A percentile compares a stretch with the other conserved stretches of the same genome.
Conservation (phyloP, 2,329 filamentous ascomycete species). For the Apiospora phragmitis region DNA sequence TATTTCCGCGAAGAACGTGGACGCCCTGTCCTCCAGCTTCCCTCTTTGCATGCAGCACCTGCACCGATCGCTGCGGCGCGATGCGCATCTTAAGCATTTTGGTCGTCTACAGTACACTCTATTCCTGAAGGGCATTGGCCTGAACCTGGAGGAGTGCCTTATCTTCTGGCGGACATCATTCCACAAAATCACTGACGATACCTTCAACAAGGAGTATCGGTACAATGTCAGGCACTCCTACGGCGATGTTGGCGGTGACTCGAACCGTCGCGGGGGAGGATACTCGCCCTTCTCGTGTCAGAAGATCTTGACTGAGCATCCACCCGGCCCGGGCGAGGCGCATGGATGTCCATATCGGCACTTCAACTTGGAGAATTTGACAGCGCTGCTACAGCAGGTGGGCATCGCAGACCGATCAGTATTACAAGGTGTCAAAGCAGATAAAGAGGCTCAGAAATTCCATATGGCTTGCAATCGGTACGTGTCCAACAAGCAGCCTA, state of each 20-base stretch:
- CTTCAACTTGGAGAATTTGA: slow-evolving; percentile 85
- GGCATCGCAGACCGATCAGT: slow-evolving; percentile 79
- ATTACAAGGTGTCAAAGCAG: slow-evolving; percentile 79
- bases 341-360: slow-evolving; percentile 98
- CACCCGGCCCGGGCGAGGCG: slow-evolving; percentile 81
- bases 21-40: slow-evolving; percentile 78
- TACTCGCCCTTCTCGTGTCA: slow-evolving; percentile 94
- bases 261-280: slow-evolving; percentile 80
- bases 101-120: slow-evolving; percentile 92
- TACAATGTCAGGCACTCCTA: slow-evolving; percentile 97
- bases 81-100: slow-evolving; percentile 89
- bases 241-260: slow-evolving; percentile 91
- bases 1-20: slow-evolving; percentile 78
- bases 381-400: slow-evolving; percentile 70
- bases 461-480: slow-evolving; percentile 94
- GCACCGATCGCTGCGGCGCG: slow-evolving; percentile 81
- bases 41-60: slow-evolving; percentile 93
- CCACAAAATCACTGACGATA: slow-evolving; percentile 85
- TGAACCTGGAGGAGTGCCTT: slow-evolving; percentile 88
- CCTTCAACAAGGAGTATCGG: slow-evolving; percentile 95
- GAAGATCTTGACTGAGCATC: slow-evolving; percentile 87
- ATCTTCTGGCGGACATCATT: slow-evolving; percentile 90
- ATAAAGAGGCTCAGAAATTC: slow-evolving; percentile 84
- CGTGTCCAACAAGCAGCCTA: slow-evolving; percentile 25
- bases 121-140: slow-evolving; percentile 93